Evolutionary conservation across 73 alveolate species (phyloP), one percentile per base, ranked within the genome.

Genomic region (Uronychia binucleata): DNA sequence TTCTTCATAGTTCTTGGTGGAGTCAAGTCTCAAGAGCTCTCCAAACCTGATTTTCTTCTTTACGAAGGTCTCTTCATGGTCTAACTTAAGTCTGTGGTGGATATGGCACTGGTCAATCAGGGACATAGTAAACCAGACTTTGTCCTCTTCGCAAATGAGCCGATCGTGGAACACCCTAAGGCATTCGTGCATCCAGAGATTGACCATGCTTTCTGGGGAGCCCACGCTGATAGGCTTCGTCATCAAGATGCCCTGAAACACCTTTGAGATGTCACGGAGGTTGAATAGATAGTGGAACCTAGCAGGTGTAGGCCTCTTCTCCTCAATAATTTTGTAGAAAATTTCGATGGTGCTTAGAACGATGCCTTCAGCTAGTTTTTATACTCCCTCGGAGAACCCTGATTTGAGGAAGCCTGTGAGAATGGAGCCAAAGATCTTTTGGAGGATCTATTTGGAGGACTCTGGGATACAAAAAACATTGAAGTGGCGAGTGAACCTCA

Each of bases 181-280:
- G 80, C 97, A 91, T 92, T 97, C 99, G 89, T 97, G 99, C 93
- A 97, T 96, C 99, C 99, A 97, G 57, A 97, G 91, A 90, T 93
- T 96, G 31, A 94, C 95, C 31, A 97, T 34, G 57, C 91, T 83
- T 77, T 96, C 99, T 1, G 97, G 92, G 26, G 95, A 81, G 8
- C 89, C 74, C 58, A 94, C 85, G 79, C 93, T 79, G 76, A 93
- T 83, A 33, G 98, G 98, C 89, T 95, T 95, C 58, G 97, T 94
- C 97, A 93, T 87, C 46, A 96, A 86, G 74, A 97, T 89, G 11
- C 99, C 99, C 86, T 97, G 95, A 92, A 97, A 95, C 27, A 97
- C 96, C 83, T 97, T 96, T 26, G 97, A 87, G 57, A 97, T 96
- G 94, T 97, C 99, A 84, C 99, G 85, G 74, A 97, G 84, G 76